Base-by-base conservation (phyloP, 2,329 filamentous ascomycete species). In the Aspergillus thermomutatus region DNA sequence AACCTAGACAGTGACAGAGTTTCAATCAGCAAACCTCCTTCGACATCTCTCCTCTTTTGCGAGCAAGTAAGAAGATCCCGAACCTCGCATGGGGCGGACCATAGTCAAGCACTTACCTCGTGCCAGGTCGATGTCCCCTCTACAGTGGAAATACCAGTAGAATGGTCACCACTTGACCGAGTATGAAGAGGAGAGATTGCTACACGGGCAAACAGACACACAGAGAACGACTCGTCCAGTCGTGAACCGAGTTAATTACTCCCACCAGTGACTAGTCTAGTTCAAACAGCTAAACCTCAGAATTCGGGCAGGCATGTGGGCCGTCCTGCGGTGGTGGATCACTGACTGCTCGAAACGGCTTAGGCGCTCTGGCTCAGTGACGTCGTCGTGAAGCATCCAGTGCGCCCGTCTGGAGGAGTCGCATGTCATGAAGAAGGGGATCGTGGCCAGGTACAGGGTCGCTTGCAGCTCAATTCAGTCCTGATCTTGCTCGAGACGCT, bases 351-450 rank as follows among this genome's bases (percentile, higher is more conserved):
- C 43, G 53, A 64, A 57, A 47, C 27, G 55, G 61, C 47, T 64
- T 64, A 65, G 59, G 45, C 37, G 47, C 52, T 43, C 40, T 41
- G 34, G 53, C 51, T 60, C 52, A 66, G 61, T 72, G 70, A 72
- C 70, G 69, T 72, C 64, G 60, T 60, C 41, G 62, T 69, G 65
- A 66, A 60, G 58, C 60, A 60, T 56, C 47, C 43, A 62, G 58
- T 53, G 49, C 43, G 11, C 52, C 51, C 26, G 41, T 31, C 19
- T 50, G 28, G 14, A 37, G 34, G 2, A 21, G n/a, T 43, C 40
- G 40, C 21, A 11, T 10, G 8, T 21, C 21, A 19, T 49, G 17
- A 19, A 49, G 14, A 23, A 49, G 48, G 26, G 48, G 17, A 34
- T 3, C 4, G 10, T 23, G n/a, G 21, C 41, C 41, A 5, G 10